Percentiles rank a stretch among this genome's conserved stretches.
Evolutionary conservation across 306 rosid species (phyloP).

Genomic region (Cicer bijugum): DNA sequence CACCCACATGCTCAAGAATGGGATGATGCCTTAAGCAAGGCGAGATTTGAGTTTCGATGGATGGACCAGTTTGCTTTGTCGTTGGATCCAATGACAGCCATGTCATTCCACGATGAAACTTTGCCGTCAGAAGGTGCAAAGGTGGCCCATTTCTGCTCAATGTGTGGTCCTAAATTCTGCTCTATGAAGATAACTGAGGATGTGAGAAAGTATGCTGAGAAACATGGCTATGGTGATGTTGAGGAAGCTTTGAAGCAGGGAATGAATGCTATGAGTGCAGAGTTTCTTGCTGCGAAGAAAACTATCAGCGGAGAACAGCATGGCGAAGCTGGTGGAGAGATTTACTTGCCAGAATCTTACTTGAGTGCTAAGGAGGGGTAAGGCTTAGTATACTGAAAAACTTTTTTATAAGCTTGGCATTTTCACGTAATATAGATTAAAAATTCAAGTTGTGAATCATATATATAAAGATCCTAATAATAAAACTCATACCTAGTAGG

Average conservation of each 20-base stretch:
- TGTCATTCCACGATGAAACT: constrained; percentile 98
- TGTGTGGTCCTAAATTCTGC: constrained; percentile 99
- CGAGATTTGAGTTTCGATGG: constrained; percentile 97
- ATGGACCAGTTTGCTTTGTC: constrained; percentile 97
- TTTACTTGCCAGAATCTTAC: constrained; percentile 85
- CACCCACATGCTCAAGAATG: constrained; percentile 92
- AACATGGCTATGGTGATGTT: constrained; percentile 86
- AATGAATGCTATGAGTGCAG: constrained; percentile 99
- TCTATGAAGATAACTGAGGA: constrained; percentile 99
- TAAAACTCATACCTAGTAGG: background rate
- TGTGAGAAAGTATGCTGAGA: constrained; percentile 93
- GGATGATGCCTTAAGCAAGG: constrained; percentile 97
- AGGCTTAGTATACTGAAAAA: constrained; percentile 47
- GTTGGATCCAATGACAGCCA: constrained; percentile 98
- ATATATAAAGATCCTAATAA: constrained; percentile 27
- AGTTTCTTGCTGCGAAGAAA: constrained; percentile 85
- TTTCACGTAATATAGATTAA: constrained; percentile 19
- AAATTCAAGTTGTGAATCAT: constrained; percentile 12
- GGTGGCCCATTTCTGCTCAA: constrained; percentile 99
- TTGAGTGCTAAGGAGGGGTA: constrained; percentile 63
- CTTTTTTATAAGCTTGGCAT: background rate
- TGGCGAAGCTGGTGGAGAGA: constrained; percentile 98
- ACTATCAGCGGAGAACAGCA: constrained; percentile 96
- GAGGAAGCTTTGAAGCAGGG: constrained; percentile 91
- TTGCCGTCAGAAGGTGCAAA: constrained; percentile 95